Conservation (phyloP, 164 flowering plant genomes). For the Dillenia turbinata region DNA sequence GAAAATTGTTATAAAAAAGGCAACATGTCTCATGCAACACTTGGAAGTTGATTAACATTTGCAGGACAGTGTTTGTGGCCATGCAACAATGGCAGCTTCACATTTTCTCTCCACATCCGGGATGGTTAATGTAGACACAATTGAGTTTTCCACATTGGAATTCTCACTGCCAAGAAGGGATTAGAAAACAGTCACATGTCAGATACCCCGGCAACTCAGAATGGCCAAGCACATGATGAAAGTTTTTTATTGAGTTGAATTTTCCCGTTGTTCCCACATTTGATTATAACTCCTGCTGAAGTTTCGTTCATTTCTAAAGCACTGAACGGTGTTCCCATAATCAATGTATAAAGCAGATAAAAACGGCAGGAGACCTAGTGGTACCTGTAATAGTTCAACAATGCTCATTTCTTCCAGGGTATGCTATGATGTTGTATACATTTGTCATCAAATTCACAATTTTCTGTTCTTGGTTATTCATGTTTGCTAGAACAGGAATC, state of each 20-base stretch:
- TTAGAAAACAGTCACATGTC: slow-evolving; percentile 9
- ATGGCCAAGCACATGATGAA: slow-evolving; percentile 18
- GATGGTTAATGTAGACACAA: slow-evolving; percentile 24
- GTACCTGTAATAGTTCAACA: no score
- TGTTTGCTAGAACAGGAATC: no score
- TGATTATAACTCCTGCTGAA: slow-evolving; percentile 42
- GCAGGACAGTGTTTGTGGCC: slow-evolving; percentile 65
- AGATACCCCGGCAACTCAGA: slow-evolving; percentile 11
- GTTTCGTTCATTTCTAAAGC: slow-evolving; percentile 40
- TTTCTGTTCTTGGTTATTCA: background rate
- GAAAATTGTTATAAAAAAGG: no score
- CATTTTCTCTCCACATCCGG: slow-evolving; percentile 49
- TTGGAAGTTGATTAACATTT: background rate
- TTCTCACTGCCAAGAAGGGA: slow-evolving; percentile 53
- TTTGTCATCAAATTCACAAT: background rate
- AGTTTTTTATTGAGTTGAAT: slow-evolving; percentile 55
- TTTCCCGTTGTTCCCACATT: slow-evolving; percentile 46
- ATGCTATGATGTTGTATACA: no score
- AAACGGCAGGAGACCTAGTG: slow-evolving; percentile 31
- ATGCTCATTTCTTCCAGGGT: no score
- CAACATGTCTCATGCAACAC: no score
- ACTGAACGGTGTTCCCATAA: slow-evolving; percentile 43
- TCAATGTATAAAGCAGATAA: slow-evolving; percentile 46
- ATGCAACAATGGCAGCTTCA: slow-evolving; percentile 69
- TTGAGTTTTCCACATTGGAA: slow-evolving; percentile 68